These are phyloP conservation scores for Aschersonia sp. DNA, from an alignment of 2,329 filamentous ascomycete genomes.

Conservation along the genomic window DNA sequence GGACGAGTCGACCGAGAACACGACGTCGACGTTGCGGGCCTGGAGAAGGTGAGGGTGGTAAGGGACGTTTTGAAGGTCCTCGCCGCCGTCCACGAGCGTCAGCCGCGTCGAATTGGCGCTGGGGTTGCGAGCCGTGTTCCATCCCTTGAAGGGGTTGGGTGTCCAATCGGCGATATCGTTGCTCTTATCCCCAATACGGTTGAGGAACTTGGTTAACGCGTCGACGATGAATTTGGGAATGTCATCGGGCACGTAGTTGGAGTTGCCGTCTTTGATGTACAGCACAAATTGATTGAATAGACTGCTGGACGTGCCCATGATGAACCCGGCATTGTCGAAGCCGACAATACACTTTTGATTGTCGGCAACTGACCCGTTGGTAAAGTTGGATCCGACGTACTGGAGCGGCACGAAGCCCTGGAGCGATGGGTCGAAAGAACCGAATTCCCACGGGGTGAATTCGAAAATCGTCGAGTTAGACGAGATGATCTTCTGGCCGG, in stretches of 20 bases:
- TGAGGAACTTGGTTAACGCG: constrained; percentile 34
- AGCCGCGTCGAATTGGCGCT: constrained; percentile 34
- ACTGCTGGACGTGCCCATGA: constrained; percentile 71
- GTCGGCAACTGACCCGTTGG: constrained; percentile 28
- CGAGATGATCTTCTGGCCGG: constrained; percentile 25
- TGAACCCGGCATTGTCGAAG: constrained; percentile 66
- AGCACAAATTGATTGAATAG: constrained; percentile 62
- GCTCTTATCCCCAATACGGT: constrained; percentile 38
- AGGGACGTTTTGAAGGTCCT: constrained; percentile 69
- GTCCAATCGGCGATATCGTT: constrained; percentile 63
- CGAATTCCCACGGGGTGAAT: constrained; percentile 52
- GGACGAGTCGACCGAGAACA: constrained; percentile 50
- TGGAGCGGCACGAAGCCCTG: constrained; percentile 43
- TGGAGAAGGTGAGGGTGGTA: constrained; percentile 46
- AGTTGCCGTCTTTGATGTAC: constrained; percentile 42
- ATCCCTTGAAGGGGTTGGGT: constrained; percentile 44
- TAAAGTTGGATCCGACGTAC: constrained; percentile 46
- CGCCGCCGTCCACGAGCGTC: constrained; percentile 67
- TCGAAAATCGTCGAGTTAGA: constrained; percentile 50
- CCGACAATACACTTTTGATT: constrained; percentile 39
- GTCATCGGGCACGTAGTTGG: constrained; percentile 34
- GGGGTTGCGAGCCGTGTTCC: constrained; percentile 29
- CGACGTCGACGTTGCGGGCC: constrained; percentile 40
- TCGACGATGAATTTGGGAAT: constrained; percentile 26
- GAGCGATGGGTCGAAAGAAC: constrained; percentile 45